Conservation (phyloP, 306 rosid genomes). For the Begonia loranthoides region DNA sequence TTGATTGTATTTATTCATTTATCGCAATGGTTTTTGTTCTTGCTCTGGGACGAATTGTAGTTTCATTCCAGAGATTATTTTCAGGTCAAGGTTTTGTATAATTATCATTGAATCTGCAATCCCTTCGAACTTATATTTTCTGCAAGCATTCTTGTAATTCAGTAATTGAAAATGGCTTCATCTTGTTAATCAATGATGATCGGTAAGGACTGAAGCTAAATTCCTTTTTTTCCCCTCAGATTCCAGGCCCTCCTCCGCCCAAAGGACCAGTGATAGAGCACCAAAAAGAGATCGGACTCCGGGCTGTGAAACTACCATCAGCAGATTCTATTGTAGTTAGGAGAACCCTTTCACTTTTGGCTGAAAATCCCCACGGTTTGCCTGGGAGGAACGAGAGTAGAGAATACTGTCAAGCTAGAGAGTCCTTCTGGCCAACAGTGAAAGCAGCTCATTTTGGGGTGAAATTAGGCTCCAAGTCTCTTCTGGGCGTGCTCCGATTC, state of each 20-base stretch:
- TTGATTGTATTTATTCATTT: too few relatives aligned
- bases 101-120: too few relatives aligned
- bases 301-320: conserved; percentile 69
- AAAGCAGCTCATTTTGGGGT: conserved; percentile 77
- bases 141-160: too few relatives aligned
- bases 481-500: conserved; percentile 30
- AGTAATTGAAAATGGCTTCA: too few relatives aligned
- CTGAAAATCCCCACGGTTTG: conserved; percentile 57
- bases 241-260: conserved; percentile 53
- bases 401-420: conserved; percentile 33
- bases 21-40: too few relatives aligned
- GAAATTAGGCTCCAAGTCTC: conserved; percentile 47
- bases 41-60: too few relatives aligned
- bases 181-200: too few relatives aligned
- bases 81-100: too few relatives aligned
- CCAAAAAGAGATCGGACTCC: conserved; percentile 55
- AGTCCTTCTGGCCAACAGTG: conserved; percentile 53
- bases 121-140: too few relatives aligned
- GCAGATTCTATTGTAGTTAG: conserved; percentile 67
- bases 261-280: conserved; percentile 47
- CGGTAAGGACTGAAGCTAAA: not conserved
- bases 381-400: conserved; percentile 47
- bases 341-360: conserved; percentile 46
- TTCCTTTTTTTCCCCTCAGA: conserved; percentile 16
- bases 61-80: too few relatives aligned